Percentiles rank a stretch among this genome's conserved stretches.
Evolutionary conservation across 257 asterid species (phyloP).

Genomic region (Buddleja alternifolia): DNA sequence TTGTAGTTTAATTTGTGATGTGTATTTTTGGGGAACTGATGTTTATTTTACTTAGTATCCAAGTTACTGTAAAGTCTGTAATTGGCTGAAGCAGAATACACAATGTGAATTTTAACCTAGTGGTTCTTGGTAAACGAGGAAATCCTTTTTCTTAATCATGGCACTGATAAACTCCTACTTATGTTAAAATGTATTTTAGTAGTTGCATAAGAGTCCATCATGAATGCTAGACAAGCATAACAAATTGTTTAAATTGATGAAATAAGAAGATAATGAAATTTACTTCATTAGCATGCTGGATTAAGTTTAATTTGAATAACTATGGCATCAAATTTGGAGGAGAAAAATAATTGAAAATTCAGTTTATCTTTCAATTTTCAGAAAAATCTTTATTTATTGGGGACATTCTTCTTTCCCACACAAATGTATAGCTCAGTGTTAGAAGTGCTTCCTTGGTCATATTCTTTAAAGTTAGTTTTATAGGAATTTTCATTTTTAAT

Average conservation of each 20-base stretch:
- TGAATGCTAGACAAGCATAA: not conserved
- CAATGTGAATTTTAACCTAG: not conserved
- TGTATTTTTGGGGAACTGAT: not conserved
- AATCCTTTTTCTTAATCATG: not conserved
- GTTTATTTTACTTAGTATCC: not conserved
- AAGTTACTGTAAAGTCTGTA: not conserved
- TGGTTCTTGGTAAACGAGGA: not conserved
- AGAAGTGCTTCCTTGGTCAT: not conserved
- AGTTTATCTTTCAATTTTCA: not conserved
- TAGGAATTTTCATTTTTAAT: not conserved
- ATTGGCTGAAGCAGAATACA: slow-evolving; percentile 3
- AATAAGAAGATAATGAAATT: not conserved
- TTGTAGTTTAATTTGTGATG: not conserved
- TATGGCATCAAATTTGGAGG: not conserved
- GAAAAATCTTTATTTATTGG: not conserved
- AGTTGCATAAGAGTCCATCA: not conserved
- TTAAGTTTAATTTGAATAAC: not conserved
- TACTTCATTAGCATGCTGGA: not conserved
- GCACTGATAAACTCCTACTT: not conserved
- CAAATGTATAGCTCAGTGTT: not conserved
- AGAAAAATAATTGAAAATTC: not conserved
- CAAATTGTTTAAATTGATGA: not conserved
- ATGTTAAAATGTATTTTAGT: not conserved
- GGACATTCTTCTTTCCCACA: not conserved
- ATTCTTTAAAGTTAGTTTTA: slow-evolving; percentile 1